These are phyloP conservation scores for Spathaspora passalidarum DNA, from an alignment of 805 yeast species.

Conservation along the genomic window DNA sequence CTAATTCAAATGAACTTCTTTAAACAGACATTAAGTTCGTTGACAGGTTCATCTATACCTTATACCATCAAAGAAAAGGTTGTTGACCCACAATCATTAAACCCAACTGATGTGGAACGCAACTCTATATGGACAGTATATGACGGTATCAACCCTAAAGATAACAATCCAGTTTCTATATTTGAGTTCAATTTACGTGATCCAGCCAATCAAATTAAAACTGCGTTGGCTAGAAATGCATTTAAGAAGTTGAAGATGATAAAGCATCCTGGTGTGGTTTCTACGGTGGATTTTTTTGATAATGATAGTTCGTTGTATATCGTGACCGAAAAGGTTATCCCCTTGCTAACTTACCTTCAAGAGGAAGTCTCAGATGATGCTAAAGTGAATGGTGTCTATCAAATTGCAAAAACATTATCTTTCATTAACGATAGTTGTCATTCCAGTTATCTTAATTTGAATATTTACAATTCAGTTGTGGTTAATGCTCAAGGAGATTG, in stretches of 20 bases:
- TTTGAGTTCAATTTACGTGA: slow-evolving; percentile 58
- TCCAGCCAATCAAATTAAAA: slow-evolving; percentile 24
- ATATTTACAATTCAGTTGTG: slow-evolving; percentile 51
- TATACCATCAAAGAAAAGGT: slow-evolving; percentile 50
- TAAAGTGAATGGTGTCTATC: slow-evolving; percentile 52
- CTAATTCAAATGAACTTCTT: slow-evolving; percentile 56
- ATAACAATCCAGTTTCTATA: slow-evolving; percentile 54
- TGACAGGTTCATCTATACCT: slow-evolving; percentile 59
- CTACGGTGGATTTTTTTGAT: slow-evolving; percentile 61
- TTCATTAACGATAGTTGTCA: slow-evolving; percentile 56
- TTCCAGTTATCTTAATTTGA: slow-evolving; percentile 54
- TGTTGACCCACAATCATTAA: slow-evolving; percentile 21
- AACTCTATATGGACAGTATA: slow-evolving; percentile 60
- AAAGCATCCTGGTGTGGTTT: slow-evolving; percentile 67
- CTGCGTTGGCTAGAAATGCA: slow-evolving; percentile 29
- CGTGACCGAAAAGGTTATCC: slow-evolving; percentile 64
- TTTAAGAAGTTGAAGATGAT: slow-evolving; percentile 50
- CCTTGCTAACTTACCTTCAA: slow-evolving; percentile 42
- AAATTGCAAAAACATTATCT: slow-evolving; percentile 51
- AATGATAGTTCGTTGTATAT: slow-evolving; percentile 55
- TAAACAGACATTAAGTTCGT: slow-evolving; percentile 56
- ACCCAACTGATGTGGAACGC: slow-evolving; percentile 16
- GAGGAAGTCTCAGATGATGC: slow-evolving; percentile 28
- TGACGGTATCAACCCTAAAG: slow-evolving; percentile 55
- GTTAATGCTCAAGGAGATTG: slow-evolving; percentile 73